Evolutionary conservation across 2,329 filamentous ascomycete species (phyloP), one percentile per base, ranked within the genome.

Genomic region (Sarocladiaceae sp.): DNA sequence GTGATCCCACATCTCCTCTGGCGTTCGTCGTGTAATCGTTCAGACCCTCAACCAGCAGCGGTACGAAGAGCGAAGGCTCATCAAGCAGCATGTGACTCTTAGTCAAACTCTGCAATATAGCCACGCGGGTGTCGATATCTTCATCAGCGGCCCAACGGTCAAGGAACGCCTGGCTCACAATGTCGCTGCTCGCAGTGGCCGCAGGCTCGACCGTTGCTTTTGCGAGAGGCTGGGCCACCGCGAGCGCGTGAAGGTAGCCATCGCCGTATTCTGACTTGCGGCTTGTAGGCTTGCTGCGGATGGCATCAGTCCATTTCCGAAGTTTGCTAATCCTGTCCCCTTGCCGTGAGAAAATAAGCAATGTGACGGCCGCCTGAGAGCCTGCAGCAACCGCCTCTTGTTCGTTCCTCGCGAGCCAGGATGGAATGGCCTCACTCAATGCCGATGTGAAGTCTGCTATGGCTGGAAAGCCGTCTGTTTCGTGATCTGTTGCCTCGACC

Each of bases 21-120:
- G 90, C 83, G 52, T 88, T 91, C 3, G 88, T 90, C 0, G 88
- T 95, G 57, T 97, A 97, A 59, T 98, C 90, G 51, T 91, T 84
- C 21, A 98, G 65, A 0, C 83, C 80, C 32, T 75, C 73, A 1
- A 62, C 57, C 7, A 84, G 61, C 2, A 80, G 50, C 0, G 56
- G 53, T 2, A 76, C 48, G 46, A 80, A 74, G 3, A 55, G 53
- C 4, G 53, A 50, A 3, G 65, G 58, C 33, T 67, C 64, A 21
- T 67, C 57, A 29, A 55, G 60, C 3, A 80, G 58, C 4, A 75
- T 58, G 5, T 63, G 62, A 46, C 70, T 74, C 26, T 64, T 65
- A 2, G 68, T 61, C 21, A 83, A 60, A 41, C 74, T 76, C 47
- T 74, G 70, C 11, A 83, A 61, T 20, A 83, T 73, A 2, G 76